Base-by-base conservation (phyloP, 1,284 basidiomycete species). In the Hemileia vastatrix region DNA sequence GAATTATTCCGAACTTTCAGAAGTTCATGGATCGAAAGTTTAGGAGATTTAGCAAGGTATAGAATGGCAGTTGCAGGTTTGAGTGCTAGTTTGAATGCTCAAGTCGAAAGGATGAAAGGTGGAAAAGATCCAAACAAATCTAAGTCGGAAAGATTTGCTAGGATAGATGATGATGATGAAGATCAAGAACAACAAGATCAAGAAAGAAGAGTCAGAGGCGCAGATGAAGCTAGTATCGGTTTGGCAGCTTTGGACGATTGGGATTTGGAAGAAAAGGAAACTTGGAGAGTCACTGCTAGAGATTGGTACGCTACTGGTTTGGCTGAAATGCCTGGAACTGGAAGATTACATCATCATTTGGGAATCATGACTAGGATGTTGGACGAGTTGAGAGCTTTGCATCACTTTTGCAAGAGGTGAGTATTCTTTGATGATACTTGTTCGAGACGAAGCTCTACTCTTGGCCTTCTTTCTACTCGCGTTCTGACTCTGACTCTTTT, bases 21-120 rank as follows among this genome's bases (percentile, higher is more conserved):
- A 63, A 80, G 83, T 0, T 85, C 85, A 1, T 98, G 94, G 92
- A 84, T 97, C 56, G 93, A 98, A 76, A 90, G 92, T 3, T 84
- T 98, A 11, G 94, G 94, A 23, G 93, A 97, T 76, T 82, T 98
- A 31, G 91, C 94, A 0, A 81, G 93, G 24, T 97, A 95, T 74
- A 83, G 89, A 55, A 94, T 96, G 88, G 86, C 87, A 1, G 87
- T 95, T 15, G 87, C 81, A 6, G 77, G 74, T 43, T 70, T 78
- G 59, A 69, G 78, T 27, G 69, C 72, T 36, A 53, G 60, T 62
- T 54, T 68, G 62, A 55, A 64, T 11, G 54, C 66, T 49, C 68
- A 73, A 6, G 54, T 55, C 6, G 66, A 83, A 32, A 82, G 86
- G 79, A n/a, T n/a, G n/a, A n/a, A n/a, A n/a, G n/a, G n/a, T n/a